These are phyloP conservation scores for Zea luxurians DNA, from an alignment of 176 grass and related monocot species.

Conservation along the genomic window DNA sequence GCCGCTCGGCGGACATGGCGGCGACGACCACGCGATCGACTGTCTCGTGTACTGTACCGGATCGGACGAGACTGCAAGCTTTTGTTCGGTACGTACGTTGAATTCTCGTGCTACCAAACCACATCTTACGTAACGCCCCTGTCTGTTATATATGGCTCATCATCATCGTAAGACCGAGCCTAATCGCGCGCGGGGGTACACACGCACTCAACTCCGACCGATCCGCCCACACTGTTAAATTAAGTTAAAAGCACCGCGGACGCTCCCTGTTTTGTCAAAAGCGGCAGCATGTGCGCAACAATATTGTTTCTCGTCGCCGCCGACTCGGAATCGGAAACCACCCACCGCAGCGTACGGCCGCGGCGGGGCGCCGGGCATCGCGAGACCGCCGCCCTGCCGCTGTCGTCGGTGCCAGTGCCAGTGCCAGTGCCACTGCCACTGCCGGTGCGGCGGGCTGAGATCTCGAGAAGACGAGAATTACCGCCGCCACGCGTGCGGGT, in stretches of 20 bases:
- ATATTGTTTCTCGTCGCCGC: neutral
- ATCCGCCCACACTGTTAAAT: neutral
- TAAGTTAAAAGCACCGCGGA: neutral
- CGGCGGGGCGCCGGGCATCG: slow-evolving; percentile 38
- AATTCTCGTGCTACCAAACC: neutral
- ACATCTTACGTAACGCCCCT: neutral
- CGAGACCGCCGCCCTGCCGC: slow-evolving; percentile 22
- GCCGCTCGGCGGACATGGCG: neutral
- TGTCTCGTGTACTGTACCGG: neutral
- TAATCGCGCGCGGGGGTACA: neutral
- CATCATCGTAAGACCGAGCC: neutral
- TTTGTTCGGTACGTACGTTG: neutral
- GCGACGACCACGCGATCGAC: neutral
- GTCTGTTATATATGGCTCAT: too few relatives aligned
- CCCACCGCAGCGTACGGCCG: neutral
- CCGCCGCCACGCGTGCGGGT: slow-evolving; percentile 6
- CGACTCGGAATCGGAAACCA: too few relatives aligned
- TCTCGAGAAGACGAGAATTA: slow-evolving; percentile 25
- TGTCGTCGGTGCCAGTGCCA: too few relatives aligned
- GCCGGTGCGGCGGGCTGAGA: neutral
- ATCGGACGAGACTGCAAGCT: neutral
- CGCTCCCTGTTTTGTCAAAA: neutral
- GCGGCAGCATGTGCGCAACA: neutral
- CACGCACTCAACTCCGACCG: neutral
- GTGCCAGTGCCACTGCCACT: neutral